phyloP scores from a whole-genome alignment of 495 filamentous ascomycete species.

The Entonaema liquescens region DNA sequence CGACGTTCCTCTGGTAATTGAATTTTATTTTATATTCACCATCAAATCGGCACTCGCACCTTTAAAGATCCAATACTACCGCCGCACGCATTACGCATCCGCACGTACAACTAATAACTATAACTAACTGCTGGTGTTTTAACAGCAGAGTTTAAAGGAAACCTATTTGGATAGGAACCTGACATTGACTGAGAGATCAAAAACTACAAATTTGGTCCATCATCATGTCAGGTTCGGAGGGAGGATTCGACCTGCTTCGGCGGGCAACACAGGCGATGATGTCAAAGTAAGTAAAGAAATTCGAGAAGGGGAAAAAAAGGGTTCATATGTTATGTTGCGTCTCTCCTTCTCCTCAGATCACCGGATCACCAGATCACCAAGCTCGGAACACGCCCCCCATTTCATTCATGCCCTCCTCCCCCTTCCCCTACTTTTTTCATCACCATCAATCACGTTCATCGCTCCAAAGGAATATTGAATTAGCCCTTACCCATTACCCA shows the following conservation, averaged over 20 bases:
- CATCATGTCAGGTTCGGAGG: slow-evolving; percentile 50
- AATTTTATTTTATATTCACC: slow-evolving; percentile 16
- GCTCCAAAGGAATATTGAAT: background rate
- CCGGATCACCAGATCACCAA: background rate
- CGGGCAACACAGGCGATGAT: slow-evolving; percentile 66
- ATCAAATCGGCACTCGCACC: background rate
- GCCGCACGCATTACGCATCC: slow-evolving; percentile 9
- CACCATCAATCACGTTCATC: background rate
- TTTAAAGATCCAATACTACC: background rate
- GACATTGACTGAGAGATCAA: slow-evolving; percentile 40
- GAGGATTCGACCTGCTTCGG: slow-evolving; percentile 60
- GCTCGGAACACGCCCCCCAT: slow-evolving; percentile 5
- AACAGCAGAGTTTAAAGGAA: slow-evolving; percentile 23
- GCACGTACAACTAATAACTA: background rate
- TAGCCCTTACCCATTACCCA: slow-evolving; percentile 1
- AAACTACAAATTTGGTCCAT: slow-evolving; percentile 29
- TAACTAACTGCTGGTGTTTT: slow-evolving; percentile 17
- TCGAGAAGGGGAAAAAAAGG: background rate
- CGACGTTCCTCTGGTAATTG: slow-evolving; percentile 23
- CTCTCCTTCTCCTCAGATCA: slow-evolving; percentile 7
- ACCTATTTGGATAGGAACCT: slow-evolving; percentile 40
- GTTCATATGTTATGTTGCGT: slow-evolving; percentile 2
- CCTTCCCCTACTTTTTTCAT: background rate
- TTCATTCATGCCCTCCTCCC: slow-evolving; percentile 8
- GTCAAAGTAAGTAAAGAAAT: slow-evolving; percentile 59